Conservation (phyloP, 768 basidiomycete species). For the Leccinum olivaceopallidum region DNA sequence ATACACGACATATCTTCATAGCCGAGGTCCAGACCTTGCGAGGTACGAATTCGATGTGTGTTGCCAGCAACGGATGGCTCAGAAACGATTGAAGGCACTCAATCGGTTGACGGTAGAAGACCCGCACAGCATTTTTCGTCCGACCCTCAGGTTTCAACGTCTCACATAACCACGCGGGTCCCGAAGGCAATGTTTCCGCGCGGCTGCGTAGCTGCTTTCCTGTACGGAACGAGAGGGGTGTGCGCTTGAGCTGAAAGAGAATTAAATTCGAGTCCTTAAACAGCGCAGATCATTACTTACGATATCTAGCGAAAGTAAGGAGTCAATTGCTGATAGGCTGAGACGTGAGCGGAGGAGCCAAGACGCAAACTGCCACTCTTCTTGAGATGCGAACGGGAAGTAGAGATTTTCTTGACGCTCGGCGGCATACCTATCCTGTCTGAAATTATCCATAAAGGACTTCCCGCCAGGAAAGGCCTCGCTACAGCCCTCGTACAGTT, state of each 20-base stretch:
- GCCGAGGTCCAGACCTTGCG: background rate
- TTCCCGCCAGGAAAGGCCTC: background rate
- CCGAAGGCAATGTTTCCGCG: background rate
- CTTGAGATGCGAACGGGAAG: background rate
- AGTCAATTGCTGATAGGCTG: background rate
- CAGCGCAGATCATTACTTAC: background rate
- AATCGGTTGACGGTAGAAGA: background rate
- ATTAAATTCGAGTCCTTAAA: background rate
- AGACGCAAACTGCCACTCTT: background rate
- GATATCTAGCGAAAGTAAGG: background rate
- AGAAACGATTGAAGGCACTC: background rate
- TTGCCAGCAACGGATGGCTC: background rate
- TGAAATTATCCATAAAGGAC: slow-evolving; percentile 31
- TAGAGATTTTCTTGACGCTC: slow-evolving; percentile 19
- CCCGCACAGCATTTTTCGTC: background rate
- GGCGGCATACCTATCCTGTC: slow-evolving; percentile 23
- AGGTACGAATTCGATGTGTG: background rate
- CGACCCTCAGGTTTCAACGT: background rate
- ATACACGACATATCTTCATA: background rate
- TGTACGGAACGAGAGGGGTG: background rate
- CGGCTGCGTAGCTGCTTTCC: background rate
- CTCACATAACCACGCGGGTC: background rate
- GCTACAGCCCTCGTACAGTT: background rate
- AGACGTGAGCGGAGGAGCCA: background rate
- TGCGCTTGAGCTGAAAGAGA: background rate